phyloP scores from a whole-genome alignment of 1,139 yeast genomes.

The Blastobotrys ciferrii region DNA sequence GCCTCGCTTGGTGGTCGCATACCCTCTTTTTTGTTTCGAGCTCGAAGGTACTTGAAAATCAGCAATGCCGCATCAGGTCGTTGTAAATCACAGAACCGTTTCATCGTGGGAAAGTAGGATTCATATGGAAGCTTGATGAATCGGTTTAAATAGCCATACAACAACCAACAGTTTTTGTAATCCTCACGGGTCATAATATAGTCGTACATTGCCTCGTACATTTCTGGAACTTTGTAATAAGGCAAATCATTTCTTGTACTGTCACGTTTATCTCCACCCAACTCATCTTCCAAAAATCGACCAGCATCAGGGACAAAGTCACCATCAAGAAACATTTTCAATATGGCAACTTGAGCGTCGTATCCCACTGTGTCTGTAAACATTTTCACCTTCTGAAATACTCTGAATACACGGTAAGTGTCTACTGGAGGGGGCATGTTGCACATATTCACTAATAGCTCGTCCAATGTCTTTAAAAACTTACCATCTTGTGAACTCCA shows the following conservation, averaged over 20 bases:
- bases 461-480: slow-evolving; percentile 33
- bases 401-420: slow-evolving; percentile 28
- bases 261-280: slow-evolving; percentile 47
- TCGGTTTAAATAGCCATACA: slow-evolving; percentile 59
- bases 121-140: slow-evolving; percentile 61
- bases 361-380: slow-evolving; percentile 43
- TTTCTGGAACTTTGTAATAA: slow-evolving; percentile 35
- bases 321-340: slow-evolving; percentile 47
- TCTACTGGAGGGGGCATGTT: slow-evolving; percentile 30
- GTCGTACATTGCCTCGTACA: slow-evolving; percentile 46
- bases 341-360: slow-evolving; percentile 48
- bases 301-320: slow-evolving; percentile 58
- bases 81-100: slow-evolving; percentile 54
- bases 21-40: slow-evolving; percentile 56
- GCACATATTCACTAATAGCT: slow-evolving; percentile 34
- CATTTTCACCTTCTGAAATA: slow-evolving; percentile 39
- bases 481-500: slow-evolving; percentile 43
- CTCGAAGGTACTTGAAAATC: slow-evolving; percentile 62
- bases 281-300: slow-evolving; percentile 58
- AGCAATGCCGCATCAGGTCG: slow-evolving; percentile 65
- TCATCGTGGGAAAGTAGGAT: slow-evolving; percentile 58
- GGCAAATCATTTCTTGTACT: slow-evolving; percentile 33
- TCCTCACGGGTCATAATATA: slow-evolving; percentile 45
- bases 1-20: slow-evolving; percentile 62
- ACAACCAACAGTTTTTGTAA: slow-evolving; percentile 58